Evolutionary conservation across 2,329 filamentous ascomycete genomes (phyloP).

Genomic region (Neoascochyta sp.): DNA sequence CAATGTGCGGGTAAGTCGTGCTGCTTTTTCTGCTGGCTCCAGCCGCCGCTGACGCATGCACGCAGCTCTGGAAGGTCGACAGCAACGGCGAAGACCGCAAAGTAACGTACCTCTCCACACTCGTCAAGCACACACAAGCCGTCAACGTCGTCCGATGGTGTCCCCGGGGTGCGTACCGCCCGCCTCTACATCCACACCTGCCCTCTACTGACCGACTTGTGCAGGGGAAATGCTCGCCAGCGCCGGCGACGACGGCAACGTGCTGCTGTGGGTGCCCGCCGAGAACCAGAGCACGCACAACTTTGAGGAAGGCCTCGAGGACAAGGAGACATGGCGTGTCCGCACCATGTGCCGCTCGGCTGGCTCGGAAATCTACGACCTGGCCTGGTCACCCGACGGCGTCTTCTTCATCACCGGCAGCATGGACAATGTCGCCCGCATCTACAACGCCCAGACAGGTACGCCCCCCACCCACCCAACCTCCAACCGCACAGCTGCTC

Average conservation of each 20-base stretch:
- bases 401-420: constrained; percentile 96
- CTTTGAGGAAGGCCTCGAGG: constrained; percentile 80
- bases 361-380: constrained; percentile 94
- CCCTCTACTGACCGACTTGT: constrained; percentile 6
- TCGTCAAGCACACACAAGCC: constrained; percentile 91
- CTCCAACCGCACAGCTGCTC: constrained; percentile 10
- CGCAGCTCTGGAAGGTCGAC: constrained; percentile 86
- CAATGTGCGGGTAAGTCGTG: constrained; percentile 73
- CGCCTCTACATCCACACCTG: neutral
- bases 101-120: constrained; percentile 85
- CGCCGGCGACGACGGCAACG: constrained; percentile 94
- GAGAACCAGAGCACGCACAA: constrained; percentile 67
- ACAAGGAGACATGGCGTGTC: constrained; percentile 94
- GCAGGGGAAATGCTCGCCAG: constrained; percentile 91
- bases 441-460: constrained; percentile 93
- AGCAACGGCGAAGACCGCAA: constrained; percentile 78
- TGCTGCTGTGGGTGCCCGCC: constrained; percentile 91
- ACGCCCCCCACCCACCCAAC: constrained; percentile 29
- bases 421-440: constrained; percentile 97
- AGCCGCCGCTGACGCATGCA: constrained; percentile 35
- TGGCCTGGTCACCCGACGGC: constrained; percentile 98
- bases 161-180: constrained; percentile 79
- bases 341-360: constrained; percentile 97
- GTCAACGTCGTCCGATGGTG: constrained; percentile 98
- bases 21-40: neutral